These are phyloP conservation scores for Geoglossum glabrum DNA, from an alignment of 495 filamentous ascomycete genomes.

Conservation along the genomic window DNA sequence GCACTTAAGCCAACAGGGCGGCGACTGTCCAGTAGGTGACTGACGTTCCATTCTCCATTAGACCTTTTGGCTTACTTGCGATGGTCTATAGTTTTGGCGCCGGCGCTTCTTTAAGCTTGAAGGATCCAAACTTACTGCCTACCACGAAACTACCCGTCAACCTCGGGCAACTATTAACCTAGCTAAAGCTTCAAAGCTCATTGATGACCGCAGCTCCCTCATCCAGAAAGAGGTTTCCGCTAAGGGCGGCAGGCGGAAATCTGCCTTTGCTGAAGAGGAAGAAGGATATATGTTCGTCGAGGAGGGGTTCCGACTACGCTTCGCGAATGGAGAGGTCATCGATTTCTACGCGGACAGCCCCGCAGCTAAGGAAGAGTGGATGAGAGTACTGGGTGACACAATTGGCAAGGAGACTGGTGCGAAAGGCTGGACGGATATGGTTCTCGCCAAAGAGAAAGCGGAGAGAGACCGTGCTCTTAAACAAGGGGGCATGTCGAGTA, in stretches of 20 bases:
- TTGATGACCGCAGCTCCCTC: slow-evolving; percentile 75
- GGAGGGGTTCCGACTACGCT: slow-evolving; percentile 94
- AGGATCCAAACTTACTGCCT: slow-evolving; percentile 80
- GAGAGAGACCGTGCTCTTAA: slow-evolving; percentile 7
- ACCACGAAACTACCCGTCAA: slow-evolving; percentile 86
- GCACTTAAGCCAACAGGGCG: slow-evolving; percentile 83
- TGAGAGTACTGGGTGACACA: slow-evolving; percentile 69
- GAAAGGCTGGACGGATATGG: slow-evolving; percentile 64
- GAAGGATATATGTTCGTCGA: slow-evolving; percentile 99
- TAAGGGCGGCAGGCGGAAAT: slow-evolving; percentile 62
- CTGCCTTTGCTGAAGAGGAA: slow-evolving; percentile 92
- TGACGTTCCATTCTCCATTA: background rate
- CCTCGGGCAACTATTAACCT: slow-evolving; percentile 93
- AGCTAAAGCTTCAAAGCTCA: slow-evolving; percentile 78
- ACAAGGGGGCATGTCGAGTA: slow-evolving; percentile 7
- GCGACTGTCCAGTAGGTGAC: slow-evolving; percentile 81
- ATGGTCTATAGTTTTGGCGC: slow-evolving; percentile 60
- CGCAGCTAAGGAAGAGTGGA: slow-evolving; percentile 79
- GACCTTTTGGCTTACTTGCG: slow-evolving; percentile 14
- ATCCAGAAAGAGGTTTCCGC: slow-evolving; percentile 58
- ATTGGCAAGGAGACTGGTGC: slow-evolving; percentile 43
- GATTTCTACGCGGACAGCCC: slow-evolving; percentile 92
- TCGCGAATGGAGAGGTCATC: slow-evolving; percentile 92
- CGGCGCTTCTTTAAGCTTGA: slow-evolving; percentile 91
- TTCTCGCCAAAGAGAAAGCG: slow-evolving; percentile 33